phyloP scores from a whole-genome alignment of 2,329 filamentous ascomycete genomes.

The Venturia aucupariae region DNA sequence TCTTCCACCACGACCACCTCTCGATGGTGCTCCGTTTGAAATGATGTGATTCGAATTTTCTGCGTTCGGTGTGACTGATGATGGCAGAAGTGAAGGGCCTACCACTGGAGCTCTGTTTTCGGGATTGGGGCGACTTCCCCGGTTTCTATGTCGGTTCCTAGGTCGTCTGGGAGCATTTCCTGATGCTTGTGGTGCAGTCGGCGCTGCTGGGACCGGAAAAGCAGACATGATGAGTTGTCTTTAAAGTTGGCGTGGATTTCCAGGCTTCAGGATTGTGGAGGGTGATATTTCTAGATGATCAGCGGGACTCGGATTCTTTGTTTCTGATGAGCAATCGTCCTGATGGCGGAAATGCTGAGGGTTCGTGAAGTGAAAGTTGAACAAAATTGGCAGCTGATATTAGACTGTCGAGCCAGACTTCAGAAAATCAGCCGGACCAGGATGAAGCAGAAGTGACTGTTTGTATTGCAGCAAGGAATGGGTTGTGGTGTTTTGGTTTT shows the following conservation, averaged over 20 bases:
- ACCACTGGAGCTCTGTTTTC: not conserved
- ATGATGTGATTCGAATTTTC: not conserved
- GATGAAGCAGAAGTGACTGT: not conserved
- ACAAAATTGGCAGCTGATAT: not conserved
- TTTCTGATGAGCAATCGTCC: not conserved
- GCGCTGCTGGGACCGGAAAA: not conserved
- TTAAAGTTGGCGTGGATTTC: no score
- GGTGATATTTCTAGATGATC: not conserved
- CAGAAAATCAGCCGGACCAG: not conserved
- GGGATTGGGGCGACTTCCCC: not conserved
- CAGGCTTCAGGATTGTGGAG: not conserved
- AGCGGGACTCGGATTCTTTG: not conserved
- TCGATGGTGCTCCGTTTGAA: not conserved
- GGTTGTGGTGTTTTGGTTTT: not conserved
- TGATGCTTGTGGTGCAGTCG: not conserved
- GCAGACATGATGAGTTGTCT: not conserved
- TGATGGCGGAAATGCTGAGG: not conserved
- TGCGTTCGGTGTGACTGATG: not conserved
- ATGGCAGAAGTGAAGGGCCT: not conserved
- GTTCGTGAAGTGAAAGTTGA: not conserved
- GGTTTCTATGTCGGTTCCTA: not conserved
- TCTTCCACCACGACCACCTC: conserved; percentile 18
- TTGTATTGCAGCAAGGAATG: conserved; percentile 2
- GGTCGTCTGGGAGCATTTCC: not conserved
- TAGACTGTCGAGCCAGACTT: conserved; percentile 1